Evolutionary conservation across 257 asterid species (phyloP).

Genomic region (Solanum habrochaites): DNA sequence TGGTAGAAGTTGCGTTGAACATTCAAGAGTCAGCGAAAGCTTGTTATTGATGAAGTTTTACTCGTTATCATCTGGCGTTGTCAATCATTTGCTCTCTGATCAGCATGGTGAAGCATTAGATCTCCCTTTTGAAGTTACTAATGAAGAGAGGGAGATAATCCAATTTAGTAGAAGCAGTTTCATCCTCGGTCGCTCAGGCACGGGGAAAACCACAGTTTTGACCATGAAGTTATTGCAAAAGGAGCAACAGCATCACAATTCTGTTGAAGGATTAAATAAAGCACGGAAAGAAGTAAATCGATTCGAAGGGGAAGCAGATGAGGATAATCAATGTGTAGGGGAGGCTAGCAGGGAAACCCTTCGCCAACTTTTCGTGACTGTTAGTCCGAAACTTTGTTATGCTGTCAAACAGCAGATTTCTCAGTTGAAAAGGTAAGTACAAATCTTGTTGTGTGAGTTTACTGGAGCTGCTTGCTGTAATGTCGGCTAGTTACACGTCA

Average conservation of each 20-base stretch:
- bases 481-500: no score
- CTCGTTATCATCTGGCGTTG: conserved; percentile 35
- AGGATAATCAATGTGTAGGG: neutral
- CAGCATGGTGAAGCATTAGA: conserved; percentile 29
- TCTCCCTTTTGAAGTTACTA: conserved; percentile 63
- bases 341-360: conserved; percentile 7
- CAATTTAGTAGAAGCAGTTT: conserved; percentile 38
- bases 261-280: conserved; percentile 14
- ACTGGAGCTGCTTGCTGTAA: neutral
- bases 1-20: conserved; percentile 31
- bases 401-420: conserved; percentile 58
- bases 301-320: neutral
- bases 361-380: conserved; percentile 60
- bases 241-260: conserved; percentile 31
- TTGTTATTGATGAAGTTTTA: conserved; percentile 55
- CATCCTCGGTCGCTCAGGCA: conserved; percentile 62
- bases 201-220: conserved; percentile 62
- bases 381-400: conserved; percentile 57
- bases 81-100: conserved; percentile 45
- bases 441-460: neutral
- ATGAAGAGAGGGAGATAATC: conserved; percentile 49
- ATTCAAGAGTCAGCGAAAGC: conserved; percentile 56
- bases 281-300: neutral
- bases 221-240: conserved; percentile 43
- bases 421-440: conserved; percentile 37